Percentiles rank a stretch among this genome's conserved stretches.
Conservation (phyloP, 2,329 filamentous ascomycete species). For the Diaporthe australafricana region DNA sequence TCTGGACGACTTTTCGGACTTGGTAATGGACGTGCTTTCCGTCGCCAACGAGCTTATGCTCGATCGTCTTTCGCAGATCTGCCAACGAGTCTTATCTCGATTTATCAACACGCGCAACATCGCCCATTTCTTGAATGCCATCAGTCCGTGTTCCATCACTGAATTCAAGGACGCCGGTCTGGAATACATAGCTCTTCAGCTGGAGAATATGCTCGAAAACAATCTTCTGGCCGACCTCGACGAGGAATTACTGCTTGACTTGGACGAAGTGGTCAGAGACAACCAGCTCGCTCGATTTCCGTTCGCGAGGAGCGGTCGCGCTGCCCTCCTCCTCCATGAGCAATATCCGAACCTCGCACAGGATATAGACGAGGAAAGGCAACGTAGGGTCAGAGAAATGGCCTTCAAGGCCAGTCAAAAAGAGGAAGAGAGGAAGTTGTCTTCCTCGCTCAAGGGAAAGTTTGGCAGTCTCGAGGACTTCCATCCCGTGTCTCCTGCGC, state of each 20-base stretch:
- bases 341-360: constrained; percentile 71
- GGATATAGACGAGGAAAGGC: constrained; percentile 76
- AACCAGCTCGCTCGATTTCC: constrained; percentile 86
- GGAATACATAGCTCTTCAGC: constrained; percentile 90
- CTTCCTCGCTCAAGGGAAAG: constrained; percentile 70
- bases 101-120: constrained; percentile 91
- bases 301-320: constrained; percentile 79
- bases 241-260: constrained; percentile 81
- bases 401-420: constrained; percentile 72
- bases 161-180: constrained; percentile 90
- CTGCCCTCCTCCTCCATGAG: constrained; percentile 74
- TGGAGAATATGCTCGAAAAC: constrained; percentile 93
- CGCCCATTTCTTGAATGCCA: constrained; percentile 84
- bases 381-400: constrained; percentile 81
- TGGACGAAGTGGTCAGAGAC: constrained; percentile 82
- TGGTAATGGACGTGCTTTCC: constrained; percentile 90
- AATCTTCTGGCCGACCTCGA: constrained; percentile 88
- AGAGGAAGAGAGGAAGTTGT: constrained; percentile 73
- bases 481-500: constrained; percentile 52
- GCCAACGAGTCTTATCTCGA: constrained; percentile 83
- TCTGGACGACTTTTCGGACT: constrained; percentile 86
- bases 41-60: constrained; percentile 96
- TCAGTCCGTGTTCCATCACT: constrained; percentile 84
- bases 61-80: constrained; percentile 88
- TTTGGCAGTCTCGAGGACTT: constrained; percentile 75